These are phyloP conservation scores for Dunaliella sp. DNA, from an alignment of 139 green algal genomes.

Conservation along the genomic window DNA sequence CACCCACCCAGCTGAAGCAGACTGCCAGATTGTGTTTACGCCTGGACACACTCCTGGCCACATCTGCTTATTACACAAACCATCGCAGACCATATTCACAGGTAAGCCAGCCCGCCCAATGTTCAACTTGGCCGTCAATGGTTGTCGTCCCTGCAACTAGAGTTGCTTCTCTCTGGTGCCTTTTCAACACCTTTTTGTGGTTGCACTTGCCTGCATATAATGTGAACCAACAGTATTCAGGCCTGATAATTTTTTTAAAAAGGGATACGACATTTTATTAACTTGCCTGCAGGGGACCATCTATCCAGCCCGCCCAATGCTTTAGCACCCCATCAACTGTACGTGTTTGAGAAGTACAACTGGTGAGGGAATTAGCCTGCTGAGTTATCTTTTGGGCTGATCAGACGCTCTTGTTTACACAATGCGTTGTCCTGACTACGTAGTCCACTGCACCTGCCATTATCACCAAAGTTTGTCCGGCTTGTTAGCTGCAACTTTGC, in stretches of 20 bases:
- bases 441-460: too few species aligned
- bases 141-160: too few species aligned
- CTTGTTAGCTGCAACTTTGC: too few species aligned
- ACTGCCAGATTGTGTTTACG: not conserved
- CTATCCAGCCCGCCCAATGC: not conserved
- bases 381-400: too few species aligned
- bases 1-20: not conserved
- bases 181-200: not conserved
- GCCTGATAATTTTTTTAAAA: not conserved
- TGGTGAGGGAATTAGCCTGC: conserved; percentile 3
- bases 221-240: not conserved
- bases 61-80: not conserved
- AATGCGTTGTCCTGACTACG: too few species aligned
- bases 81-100: conserved; percentile 2
- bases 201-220: too few species aligned
- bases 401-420: too few species aligned
- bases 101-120: not conserved
- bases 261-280: not conserved
- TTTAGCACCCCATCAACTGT: not conserved
- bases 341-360: not conserved
- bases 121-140: too few species aligned
- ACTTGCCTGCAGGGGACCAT: not conserved
- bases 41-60: conserved; percentile 6
- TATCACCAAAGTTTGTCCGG: too few species aligned
- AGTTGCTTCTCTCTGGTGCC: not conserved